Conservation (phyloP, 2,329 filamentous ascomycete species). For the Amauroascus niger region DNA sequence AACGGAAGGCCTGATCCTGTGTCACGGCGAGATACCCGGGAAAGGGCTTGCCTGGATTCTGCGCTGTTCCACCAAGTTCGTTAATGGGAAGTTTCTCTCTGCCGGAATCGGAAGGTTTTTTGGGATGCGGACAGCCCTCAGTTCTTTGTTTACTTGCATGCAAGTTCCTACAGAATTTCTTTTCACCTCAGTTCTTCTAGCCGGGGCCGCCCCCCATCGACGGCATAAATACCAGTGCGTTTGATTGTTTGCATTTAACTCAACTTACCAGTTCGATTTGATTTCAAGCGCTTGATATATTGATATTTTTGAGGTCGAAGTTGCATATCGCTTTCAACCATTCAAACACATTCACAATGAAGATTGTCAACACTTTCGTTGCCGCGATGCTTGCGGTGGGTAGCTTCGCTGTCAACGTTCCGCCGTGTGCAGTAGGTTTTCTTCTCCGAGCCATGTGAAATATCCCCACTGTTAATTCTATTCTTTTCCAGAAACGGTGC, state of each 20-base stretch:
- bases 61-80: neutral
- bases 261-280: neutral
- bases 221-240: neutral
- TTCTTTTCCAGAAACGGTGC: conserved; percentile 4
- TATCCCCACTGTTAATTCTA: neutral
- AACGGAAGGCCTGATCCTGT: neutral
- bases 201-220: neutral
- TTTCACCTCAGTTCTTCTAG: neutral
- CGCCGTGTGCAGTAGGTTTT: neutral
- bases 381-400: neutral
- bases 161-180: neutral
- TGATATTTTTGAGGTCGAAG: neutral
- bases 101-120: neutral
- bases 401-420: neutral
- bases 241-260: neutral
- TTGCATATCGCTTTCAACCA: neutral
- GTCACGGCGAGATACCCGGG: neutral
- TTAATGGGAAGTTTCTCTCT: neutral
- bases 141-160: neutral
- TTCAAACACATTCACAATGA: neutral
- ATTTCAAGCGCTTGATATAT: neutral
- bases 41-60: neutral
- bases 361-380: neutral
- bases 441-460: neutral
- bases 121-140: neutral